These are phyloP conservation scores for Diddensiella transvaalensis DNA, from an alignment of 805 yeast species.

Conservation along the genomic window DNA sequence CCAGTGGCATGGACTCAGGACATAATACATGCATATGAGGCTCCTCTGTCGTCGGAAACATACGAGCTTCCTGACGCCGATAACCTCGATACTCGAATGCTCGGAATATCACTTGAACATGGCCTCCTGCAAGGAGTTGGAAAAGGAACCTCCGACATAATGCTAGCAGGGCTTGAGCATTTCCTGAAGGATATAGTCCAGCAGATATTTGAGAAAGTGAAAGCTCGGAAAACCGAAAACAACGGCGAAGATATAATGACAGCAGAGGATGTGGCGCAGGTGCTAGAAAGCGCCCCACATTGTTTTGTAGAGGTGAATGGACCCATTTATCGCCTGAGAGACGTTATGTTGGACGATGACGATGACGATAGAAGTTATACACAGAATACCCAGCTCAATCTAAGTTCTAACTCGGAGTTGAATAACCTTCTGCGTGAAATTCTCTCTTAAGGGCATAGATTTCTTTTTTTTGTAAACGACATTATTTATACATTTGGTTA, in stretches of 20 bases:
- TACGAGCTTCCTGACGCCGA: conserved; percentile 82
- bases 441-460: background rate
- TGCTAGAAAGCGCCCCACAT: conserved; percentile 33
- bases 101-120: conserved; percentile 82
- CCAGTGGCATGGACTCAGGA: conserved; percentile 83
- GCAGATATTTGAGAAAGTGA: conserved; percentile 66
- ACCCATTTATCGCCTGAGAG: conserved; percentile 34
- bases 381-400: background rate
- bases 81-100: conserved; percentile 60
- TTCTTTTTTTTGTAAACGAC: background rate
- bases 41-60: conserved; percentile 73
- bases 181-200: conserved; percentile 75
- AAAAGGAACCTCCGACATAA: conserved; percentile 70
- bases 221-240: conserved; percentile 49
- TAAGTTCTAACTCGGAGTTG: background rate
- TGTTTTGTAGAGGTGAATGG: conserved; percentile 35
- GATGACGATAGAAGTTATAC: conserved; percentile 16
- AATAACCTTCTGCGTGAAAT: background rate
- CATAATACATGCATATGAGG: conserved; percentile 76
- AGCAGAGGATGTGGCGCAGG: conserved; percentile 34
- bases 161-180: conserved; percentile 75
- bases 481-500: background rate
- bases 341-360: conserved; percentile 35
- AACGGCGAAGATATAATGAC: conserved; percentile 36
- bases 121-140: conserved; percentile 82